Base-by-base conservation (phyloP, 208 protist species). In the Acanthamoeba royreba region DNA sequence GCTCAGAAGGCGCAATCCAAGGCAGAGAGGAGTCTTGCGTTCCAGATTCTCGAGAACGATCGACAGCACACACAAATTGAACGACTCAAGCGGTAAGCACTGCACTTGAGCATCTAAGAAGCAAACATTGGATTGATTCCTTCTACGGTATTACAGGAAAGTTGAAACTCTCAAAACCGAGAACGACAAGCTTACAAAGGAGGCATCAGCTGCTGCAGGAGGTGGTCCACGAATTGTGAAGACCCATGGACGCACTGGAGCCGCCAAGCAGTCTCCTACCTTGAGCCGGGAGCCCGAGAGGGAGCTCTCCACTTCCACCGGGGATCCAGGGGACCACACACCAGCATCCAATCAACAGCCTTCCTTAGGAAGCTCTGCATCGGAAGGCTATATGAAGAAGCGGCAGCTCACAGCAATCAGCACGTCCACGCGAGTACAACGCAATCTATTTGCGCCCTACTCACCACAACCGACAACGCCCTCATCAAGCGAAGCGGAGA, bases 31-130 rank as follows among this genome's bases (percentile, higher is more conserved):
- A 88, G 49, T 28, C 49, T 88, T 11, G 79, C 79, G 22, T 88
- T 88, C 49, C 79, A 88, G 33, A 53, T 53, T 19, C 79, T 88
- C 49, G 79, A 88, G 42, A 88, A 88, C 79, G 79, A 88, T 61
- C 22, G 79, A 2, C 79, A 88, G 79, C 47, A 53, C 79, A 88
- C 79, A 3, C 43, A 61, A 47, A 61, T 88, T 42, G 79, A 88
- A 47, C 8, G 28, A 22, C 79, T 88, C 46, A 88, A 81, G 38
- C 31, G 69, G 61, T 72, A 7, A n/a, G 25, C 61, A 19, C n/a
- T n/a, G n/a, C n/a, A n/a, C n/a, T n/a, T n/a, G n/a, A n/a, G n/a
- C n/a, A n/a, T n/a, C n/a, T n/a, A n/a, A n/a, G n/a, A n/a, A n/a
- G n/a, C n/a, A n/a, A n/a, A n/a, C n/a, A n/a, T n/a, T n/a, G n/a